Conservation (phyloP, 2,329 filamentous ascomycete species). For the Diaporthe nobilis region DNA sequence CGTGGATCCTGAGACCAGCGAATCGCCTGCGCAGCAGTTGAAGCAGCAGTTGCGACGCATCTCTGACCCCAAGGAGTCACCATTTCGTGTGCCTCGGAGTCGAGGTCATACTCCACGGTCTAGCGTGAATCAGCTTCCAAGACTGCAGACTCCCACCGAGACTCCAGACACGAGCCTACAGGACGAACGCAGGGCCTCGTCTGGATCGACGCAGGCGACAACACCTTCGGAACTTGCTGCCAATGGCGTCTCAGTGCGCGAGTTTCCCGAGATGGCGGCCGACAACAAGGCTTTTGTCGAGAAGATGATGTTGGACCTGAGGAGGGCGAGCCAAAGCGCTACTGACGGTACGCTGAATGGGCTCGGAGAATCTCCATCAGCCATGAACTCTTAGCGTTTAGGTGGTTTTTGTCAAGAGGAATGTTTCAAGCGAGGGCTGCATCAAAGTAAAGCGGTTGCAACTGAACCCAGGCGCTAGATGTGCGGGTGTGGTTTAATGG, state of each 20-base stretch:
- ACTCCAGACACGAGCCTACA: constrained; percentile 16
- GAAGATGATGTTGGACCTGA: constrained; percentile 66
- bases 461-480: too few relatives aligned
- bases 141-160: constrained; percentile 37
- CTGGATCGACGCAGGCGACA: constrained; percentile 40
- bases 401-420: background rate
- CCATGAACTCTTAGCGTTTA: background rate
- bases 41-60: constrained; percentile 42
- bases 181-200: constrained; percentile 41
- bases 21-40: constrained; percentile 40
- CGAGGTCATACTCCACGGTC: constrained; percentile 39
- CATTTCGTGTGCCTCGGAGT: constrained; percentile 32
- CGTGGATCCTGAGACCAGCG: constrained; percentile 34
- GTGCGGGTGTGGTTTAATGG: background rate
- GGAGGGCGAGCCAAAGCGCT: constrained; percentile 52
- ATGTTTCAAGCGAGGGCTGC: background rate
- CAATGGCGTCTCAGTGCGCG: constrained; percentile 42
- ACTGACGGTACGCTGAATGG: constrained; percentile 1
- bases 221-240: constrained; percentile 40
- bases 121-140: constrained; percentile 37
- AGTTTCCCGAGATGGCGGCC: constrained; percentile 55
- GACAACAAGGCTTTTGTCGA: constrained; percentile 66
- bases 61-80: constrained; percentile 38
- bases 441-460: background rate
- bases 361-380: background rate